Base-by-base conservation (phyloP, 495 filamentous ascomycete genomes). In the Neurospora sp. region DNA sequence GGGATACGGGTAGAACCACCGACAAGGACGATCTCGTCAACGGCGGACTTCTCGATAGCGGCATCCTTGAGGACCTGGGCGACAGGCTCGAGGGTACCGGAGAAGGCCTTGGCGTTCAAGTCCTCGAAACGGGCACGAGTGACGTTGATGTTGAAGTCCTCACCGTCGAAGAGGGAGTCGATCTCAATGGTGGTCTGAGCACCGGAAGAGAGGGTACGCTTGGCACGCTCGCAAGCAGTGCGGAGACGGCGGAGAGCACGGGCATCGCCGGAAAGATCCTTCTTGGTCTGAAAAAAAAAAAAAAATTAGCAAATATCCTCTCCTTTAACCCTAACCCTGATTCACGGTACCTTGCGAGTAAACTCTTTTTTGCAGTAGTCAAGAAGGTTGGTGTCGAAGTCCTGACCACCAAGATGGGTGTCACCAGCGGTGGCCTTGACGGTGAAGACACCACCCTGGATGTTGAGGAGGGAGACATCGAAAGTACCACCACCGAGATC, bases 41-140 rank as follows among this genome's bases (percentile, higher is more conserved):
- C 94, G 74, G 88, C 91, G 80, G 89, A 91, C 92, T 99, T 99
- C 86, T 97, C 92, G 74, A 97, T 91, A 85, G 89, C 93, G 80
- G 96, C 92, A 81, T 99, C 96, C 87, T 96, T 95, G 80, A 99
- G 92, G 77, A 98, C 95, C 88, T 97, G 96, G 85, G 97, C 96
- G 78, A 99, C 96, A 74, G 96, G 96, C 84, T 98, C 94, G 86
- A 99, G 92, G 81, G 96, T 98, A 79, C 91, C 92, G 78, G 92
- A 90, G 90, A 99, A 98, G 78, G 96, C 93, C 83, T 97, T 91
- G 85, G 96, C 92, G 90, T 96, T 97, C 71, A 99, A 90, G 84
- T 98, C 96, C 88, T 99, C 96, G 87, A 99, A 99, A 86, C 94
- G 92, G 80, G 96, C 96, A 91, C 96, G 96, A 82, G 96, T 99